Percentiles rank a stretch among this genome's conserved stretches.
These are phyloP conservation scores for Dalbergia oliveri DNA, from an alignment of 306 rosid species.

Conservation along the genomic window DNA sequence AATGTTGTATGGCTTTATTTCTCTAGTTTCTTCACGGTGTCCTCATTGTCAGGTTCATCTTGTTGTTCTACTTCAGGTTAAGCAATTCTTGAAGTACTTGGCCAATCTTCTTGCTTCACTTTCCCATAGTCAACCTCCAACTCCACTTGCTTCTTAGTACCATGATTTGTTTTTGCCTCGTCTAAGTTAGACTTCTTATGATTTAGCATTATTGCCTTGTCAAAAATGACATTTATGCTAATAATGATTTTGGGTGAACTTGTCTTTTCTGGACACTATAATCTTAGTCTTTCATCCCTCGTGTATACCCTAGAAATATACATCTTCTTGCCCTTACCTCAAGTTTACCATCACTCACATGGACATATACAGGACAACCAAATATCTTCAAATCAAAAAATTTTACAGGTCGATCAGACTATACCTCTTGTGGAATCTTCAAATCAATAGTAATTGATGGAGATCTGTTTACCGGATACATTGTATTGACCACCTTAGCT, in stretches of 20 bases:
- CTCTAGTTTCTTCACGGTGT: background rate
- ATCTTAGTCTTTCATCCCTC: background rate
- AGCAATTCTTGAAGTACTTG: background rate
- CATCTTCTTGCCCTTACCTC: background rate
- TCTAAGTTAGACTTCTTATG: background rate
- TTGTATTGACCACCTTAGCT: no score
- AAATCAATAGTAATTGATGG: no score
- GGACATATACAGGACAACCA: background rate
- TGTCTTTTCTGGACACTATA: background rate
- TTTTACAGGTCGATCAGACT: no score
- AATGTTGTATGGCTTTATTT: background rate
- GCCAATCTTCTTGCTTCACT: no score
- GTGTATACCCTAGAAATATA: background rate
- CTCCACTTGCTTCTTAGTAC: background rate
- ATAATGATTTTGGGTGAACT: background rate
- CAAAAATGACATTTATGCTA: no score
- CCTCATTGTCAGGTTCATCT: background rate
- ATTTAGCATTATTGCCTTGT: background rate
- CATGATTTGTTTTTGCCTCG: background rate
- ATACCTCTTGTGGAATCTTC: no score
- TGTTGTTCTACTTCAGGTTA: background rate
- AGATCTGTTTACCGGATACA: no score
- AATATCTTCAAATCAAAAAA: no score
- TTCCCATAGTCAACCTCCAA: background rate
- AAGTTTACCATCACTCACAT: constrained; percentile 3